These are phyloP conservation scores for Geranium rotundifolium DNA, from an alignment of 345 rosid genomes.

Conservation along the genomic window DNA sequence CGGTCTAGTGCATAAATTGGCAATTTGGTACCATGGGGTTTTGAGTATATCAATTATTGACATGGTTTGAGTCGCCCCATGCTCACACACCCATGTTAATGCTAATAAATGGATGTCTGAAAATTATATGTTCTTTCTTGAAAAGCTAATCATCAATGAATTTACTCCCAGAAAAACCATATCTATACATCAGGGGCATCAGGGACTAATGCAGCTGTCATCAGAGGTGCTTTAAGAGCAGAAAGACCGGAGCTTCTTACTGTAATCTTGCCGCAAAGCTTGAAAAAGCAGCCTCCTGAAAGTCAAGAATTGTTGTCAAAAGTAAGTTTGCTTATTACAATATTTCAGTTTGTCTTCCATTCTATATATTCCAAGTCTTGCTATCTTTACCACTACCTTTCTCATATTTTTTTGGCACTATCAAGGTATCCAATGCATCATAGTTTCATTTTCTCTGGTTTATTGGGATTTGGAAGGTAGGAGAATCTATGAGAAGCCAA, in stretches of 20 bases:
- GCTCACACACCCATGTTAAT: background rate
- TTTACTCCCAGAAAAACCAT: slow-evolving; percentile 76
- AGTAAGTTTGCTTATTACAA: slow-evolving; percentile 25
- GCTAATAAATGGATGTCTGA: background rate
- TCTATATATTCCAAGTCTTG: background rate
- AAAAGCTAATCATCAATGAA: slow-evolving; percentile 8
- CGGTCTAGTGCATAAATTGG: background rate
- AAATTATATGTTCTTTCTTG: too few species aligned
- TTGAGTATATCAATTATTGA: slow-evolving; percentile 1
- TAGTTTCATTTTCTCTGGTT: background rate
- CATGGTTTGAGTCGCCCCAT: background rate
- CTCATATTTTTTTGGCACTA: too few species aligned
- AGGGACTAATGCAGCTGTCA: slow-evolving; percentile 95
- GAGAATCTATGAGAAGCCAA: background rate
- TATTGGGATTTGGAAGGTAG: background rate
- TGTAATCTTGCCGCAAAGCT: slow-evolving; percentile 82
- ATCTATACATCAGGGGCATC: slow-evolving; percentile 98
- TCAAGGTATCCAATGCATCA: background rate
- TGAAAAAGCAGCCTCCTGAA: slow-evolving; percentile 90
- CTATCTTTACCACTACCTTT: background rate
- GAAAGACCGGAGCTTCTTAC: slow-evolving; percentile 92
- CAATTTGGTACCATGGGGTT: background rate
- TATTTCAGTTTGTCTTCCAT: slow-evolving; percentile 1
- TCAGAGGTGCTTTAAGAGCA: slow-evolving; percentile 95
- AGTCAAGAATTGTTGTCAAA: slow-evolving; percentile 86